Evolutionary conservation across 306 rosid species (phyloP), one percentile per base, ranked within the genome.

Genomic region (Senna siamea): DNA sequence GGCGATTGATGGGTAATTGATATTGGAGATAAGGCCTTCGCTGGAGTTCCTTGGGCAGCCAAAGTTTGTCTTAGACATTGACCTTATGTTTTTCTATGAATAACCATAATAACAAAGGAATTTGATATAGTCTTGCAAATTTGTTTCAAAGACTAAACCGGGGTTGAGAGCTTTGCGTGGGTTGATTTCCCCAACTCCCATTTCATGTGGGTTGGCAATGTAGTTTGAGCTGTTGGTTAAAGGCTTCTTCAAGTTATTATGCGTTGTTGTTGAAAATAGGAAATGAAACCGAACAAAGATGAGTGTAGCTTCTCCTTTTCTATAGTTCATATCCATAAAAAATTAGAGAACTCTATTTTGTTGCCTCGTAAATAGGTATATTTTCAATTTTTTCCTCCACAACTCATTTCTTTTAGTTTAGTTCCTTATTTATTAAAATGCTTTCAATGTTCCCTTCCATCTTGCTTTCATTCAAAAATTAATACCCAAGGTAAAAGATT

Each of bases 81-180:
- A 82, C 69, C 81, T 78, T 76, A 84, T 68, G 56, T 70, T 70
- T 78, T 82, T 82, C 80, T 82, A 72, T 34, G 89, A 43, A 55
- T 86, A 86, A 43, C 89, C 91, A 13, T 66, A 81, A 56, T 77
- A 84, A 48, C 93, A 88, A 19, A 88, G 89, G 84, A 89, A 89
- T 10, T 68, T 66, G 1, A 89, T 83, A 59, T 84, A 82, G 43
- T 84, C 80, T 66, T 69, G 59, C 1, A 19, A 19, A 32, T 74
- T 72, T 22, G 86, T 77, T 66, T 84, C 89, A 19, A 81, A 86
- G 61, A 88, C 85, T 54, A 88, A 75, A 23, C 93, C 90, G 9
- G 90, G 90, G 61, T 78, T 54, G 19, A 86, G 83, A 71, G 93
- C 89, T 46, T 46, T 80, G 17, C 58, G 46, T 18, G 93, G 93